Percentiles rank a stretch among this genome's conserved stretches.
These are phyloP conservation scores for Plectranthus barbatus DNA, from an alignment of 257 asterid genomes.

Conservation along the genomic window DNA sequence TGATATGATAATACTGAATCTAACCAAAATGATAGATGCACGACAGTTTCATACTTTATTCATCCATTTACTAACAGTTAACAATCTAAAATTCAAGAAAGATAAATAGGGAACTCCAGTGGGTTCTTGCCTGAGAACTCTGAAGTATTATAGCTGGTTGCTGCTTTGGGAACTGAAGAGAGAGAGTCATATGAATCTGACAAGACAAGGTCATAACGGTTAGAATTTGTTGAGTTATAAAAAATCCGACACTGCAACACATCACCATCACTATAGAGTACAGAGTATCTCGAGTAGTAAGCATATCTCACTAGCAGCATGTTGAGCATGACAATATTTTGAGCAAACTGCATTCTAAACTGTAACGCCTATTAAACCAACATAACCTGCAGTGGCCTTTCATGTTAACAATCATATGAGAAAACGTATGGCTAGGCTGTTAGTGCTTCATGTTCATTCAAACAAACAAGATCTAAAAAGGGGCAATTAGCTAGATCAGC, in stretches of 20 bases:
- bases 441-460: neutral
- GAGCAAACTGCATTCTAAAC: neutral
- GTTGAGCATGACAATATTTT: neutral
- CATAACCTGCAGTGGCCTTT: neutral
- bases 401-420: neutral
- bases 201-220: slow-evolving; percentile 3
- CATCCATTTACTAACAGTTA: neutral
- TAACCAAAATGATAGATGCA: neutral
- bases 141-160: slow-evolving; percentile 64
- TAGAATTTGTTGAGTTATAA: neutral
- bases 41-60: neutral
- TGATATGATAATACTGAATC: too few relatives aligned
- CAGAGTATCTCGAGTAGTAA: neutral
- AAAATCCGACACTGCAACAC: neutral
- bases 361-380: neutral
- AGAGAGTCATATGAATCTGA: slow-evolving; percentile 71
- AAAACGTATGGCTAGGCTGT: neutral
- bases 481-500: neutral
- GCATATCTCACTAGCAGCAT: neutral
- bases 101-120: neutral
- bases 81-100: neutral
- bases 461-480: neutral
- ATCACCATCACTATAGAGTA: slow-evolving; percentile 5
- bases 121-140: slow-evolving; percentile 61
- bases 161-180: slow-evolving; percentile 90